Conservation (phyloP, 257 asterid genomes). For the Craterostigma plantagineum region DNA sequence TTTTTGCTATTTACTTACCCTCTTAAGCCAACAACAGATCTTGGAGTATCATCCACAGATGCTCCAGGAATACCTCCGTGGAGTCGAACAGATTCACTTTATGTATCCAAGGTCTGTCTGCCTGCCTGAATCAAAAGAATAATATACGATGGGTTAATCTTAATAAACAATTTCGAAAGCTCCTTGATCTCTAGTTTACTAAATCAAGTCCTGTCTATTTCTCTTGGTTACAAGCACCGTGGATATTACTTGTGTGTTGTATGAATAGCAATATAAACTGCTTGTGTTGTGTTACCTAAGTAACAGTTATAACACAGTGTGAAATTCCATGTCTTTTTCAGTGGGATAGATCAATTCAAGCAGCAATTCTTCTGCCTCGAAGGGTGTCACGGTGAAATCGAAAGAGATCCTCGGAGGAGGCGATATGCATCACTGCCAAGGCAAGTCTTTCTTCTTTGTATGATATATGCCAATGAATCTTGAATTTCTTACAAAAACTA, state of each 20-base stretch:
- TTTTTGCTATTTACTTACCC: slow-evolving; percentile 16
- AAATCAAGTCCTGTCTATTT: background rate
- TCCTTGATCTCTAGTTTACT: background rate
- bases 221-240: no score
- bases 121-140: slow-evolving; percentile 1
- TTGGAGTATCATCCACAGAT: slow-evolving; percentile 99
- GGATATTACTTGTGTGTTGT: background rate
- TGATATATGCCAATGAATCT: slow-evolving; percentile 1
- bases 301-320: no score
- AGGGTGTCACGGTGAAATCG: slow-evolving; percentile 45
- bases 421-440: slow-evolving; percentile 90
- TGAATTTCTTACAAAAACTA: background rate
- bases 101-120: slow-evolving; percentile 98
- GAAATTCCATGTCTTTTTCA: slow-evolving; percentile 13
- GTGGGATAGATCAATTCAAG: slow-evolving; percentile 83
- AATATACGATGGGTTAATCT: background rate
- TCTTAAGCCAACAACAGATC: slow-evolving; percentile 51
- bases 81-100: slow-evolving; percentile 82
- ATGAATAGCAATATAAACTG: no score
- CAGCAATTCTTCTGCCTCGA: slow-evolving; percentile 77
- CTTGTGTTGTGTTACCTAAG: background rate
- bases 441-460: slow-evolving; percentile 15
- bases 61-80: slow-evolving; percentile 87
- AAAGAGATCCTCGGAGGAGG: slow-evolving; percentile 45
- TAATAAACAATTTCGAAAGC: background rate